These are phyloP conservation scores for Sambucus nigra DNA, from an alignment of 129 eudicot genomes.

Conservation along the genomic window DNA sequence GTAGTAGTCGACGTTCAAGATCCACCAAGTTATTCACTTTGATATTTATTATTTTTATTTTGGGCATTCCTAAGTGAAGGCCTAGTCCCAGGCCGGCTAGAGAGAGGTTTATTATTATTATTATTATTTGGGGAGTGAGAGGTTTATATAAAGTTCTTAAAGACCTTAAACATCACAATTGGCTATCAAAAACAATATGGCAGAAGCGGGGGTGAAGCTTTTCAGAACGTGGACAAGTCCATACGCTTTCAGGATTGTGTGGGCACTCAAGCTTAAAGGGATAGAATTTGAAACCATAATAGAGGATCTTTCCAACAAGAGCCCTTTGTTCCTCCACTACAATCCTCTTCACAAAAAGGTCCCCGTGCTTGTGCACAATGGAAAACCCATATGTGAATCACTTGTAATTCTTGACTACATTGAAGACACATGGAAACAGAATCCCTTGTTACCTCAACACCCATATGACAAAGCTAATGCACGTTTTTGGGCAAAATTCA, in stretches of 20 bases:
- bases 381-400: slow-evolving; percentile 42
- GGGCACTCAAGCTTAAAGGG: slow-evolving; percentile 50
- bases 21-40: no score
- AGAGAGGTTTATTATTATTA: no score
- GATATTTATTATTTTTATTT: no score
- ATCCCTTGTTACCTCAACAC: slow-evolving; percentile 39
- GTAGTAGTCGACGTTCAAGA: no score
- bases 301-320: slow-evolving; percentile 41
- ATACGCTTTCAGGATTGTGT: slow-evolving; percentile 38
- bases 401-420: slow-evolving; percentile 39
- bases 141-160: no score
- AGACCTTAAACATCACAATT: no score
- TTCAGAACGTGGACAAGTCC: slow-evolving; percentile 64
- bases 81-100: no score
- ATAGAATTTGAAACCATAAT: slow-evolving; percentile 33
- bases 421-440: slow-evolving; percentile 42
- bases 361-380: slow-evolving; percentile 55
- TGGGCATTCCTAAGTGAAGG: no score
- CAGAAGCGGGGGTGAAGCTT: slow-evolving; percentile 58
- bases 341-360: slow-evolving; percentile 52
- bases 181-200: slow-evolving; percentile 16
- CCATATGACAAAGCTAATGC: slow-evolving; percentile 49
- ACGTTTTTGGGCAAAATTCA: slow-evolving; percentile 58
- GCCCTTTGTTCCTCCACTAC: slow-evolving; percentile 31
- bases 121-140: no score